Base-by-base conservation (phyloP, 441 rosid species). In the Eutrema salsugineum region DNA sequence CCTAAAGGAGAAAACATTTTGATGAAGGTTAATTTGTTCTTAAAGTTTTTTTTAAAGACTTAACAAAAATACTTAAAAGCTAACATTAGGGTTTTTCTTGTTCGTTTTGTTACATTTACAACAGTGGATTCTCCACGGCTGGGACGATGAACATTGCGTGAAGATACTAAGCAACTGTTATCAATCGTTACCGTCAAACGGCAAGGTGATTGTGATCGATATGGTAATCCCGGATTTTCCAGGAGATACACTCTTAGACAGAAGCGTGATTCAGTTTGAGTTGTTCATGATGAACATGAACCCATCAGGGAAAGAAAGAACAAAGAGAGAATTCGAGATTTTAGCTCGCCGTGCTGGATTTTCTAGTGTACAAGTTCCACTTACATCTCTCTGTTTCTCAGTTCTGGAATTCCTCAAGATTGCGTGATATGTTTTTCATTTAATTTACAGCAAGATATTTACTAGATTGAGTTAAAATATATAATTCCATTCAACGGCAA, bases 1-100 rank as follows among this genome's bases (percentile, higher is more conserved):
- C 83, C 91, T 27, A 60, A 78, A 63, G 86, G 84, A 77, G 85
- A 86, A 39, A 84, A 80, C 48, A 82, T 83, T 70, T 80, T 81
- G 79, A 77, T 83, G 79, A 80, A 83, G 86, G 86, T 84, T 30
- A 44, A 33, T 2, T 17, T 24, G 30, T 15, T 1, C 1, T 16
- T 33, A 16, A 30, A 8, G 6, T 28, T 27, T 59, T 11, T 39
- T 4, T 38, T 8, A 7, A 54, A 24, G 65, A 2, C 14, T 32
- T 63, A 20, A 39, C 30, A 65, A 5, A 58, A 14, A 19, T 33
- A n/a, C 17, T 8, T 42, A 0, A 48, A 61, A 54, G 15, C 14
- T 54, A 54, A 55, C 3, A 11, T 1, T 2, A 14, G 27, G 27
- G 0, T 49, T 40, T 63, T 43, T 63, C 48, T 48, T 68, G 27